Evolutionary conservation across 495 filamentous ascomycete species (phyloP), one percentile per base, ranked within the genome.

Genomic region (Durotheca rogersii): DNA sequence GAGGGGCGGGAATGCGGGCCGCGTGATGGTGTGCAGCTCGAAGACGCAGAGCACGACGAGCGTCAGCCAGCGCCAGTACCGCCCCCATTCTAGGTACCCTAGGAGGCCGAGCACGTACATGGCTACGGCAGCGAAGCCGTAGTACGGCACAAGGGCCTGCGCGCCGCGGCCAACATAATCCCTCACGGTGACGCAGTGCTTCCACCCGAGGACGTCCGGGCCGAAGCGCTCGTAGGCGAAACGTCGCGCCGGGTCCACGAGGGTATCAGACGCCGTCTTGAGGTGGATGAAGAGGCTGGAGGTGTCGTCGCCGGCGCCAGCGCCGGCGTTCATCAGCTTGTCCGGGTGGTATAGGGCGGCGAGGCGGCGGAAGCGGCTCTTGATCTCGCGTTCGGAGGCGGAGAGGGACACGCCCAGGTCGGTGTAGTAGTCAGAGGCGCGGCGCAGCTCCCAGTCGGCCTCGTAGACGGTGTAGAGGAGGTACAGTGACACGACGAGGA

Each of bases 161-260:
- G 85, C 58, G 35, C 90, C 91, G 23, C 74, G 69, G 32, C 75
- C 58, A n/a, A 94, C 64, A 59, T 79, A 95, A 48, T 95, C 92
- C 16, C 79, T 78, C 39, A 87, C 70, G 1, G 87, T 92, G 42
- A 76, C 74, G 70, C 82, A 84, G 34, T 85, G 73, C 41, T 80
- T 75, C 82, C 88, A 92, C 19, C 51, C 61, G 6, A 84, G 57
- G n/a, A 89, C 76, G 14, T 85, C 81, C 0, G 88, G 82, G 0
- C 93, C 93, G 68, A 95, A 95, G 9, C 91, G 82, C 57, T 97
- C 90, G 67, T 98, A 98, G 2, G 90, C 93, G 64, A 91, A 95
- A 35, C 91, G 81, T 68, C 81, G 85, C 4, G 82, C 82, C 2
- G 90, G 84, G 62, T 96, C 83, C 0, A 80, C 62, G 10, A 98